Base-by-base conservation (phyloP, 768 basidiomycete species). In the Suillus subluteus region DNA sequence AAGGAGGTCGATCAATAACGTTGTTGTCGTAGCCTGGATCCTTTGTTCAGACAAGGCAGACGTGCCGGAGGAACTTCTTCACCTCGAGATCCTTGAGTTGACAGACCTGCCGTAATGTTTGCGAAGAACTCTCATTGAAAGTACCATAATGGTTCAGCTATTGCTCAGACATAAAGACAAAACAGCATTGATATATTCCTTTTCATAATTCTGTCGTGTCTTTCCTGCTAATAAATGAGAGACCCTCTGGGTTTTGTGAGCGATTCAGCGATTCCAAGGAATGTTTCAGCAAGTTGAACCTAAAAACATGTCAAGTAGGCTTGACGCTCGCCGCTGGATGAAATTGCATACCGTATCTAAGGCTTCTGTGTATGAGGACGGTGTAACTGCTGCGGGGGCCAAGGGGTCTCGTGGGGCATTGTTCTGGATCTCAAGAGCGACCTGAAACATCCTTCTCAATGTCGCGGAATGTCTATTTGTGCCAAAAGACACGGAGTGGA, bases 401-500 rank as follows among this genome's bases (percentile, higher is more conserved):
- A 79, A 72, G 2, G 79, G 76, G 67, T 85, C 80, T 30, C 67
- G 73, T 0, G 84, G 83, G 0, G 82, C 82, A 50, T 70, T 76
- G 40, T 77, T 82, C 67, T 87, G 83, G 4, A 82, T 78, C 50
- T 85, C 81, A 6, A 70, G 71, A 0, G 88, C 86, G 21, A 88
- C 79, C 5, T 82, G 73, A 0, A 81, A 79, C 88, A 89, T 89
- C 16, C 81, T 76, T 35, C 78, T 78, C 26, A 89, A 74, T 48
- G 69, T 67, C 6, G 11, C 43, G 48, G 67, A 70, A 13, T 44
- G 71, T 35, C 9, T 43, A 12, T 76, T 68, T 2, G 75, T 74
- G 5, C 86, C 88, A 56, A 89, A 88, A 0, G 84, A 81, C 11
- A 89, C 83, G 0, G 87, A 71, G 56, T 89, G 88, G 70, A 88